A percentile compares a stretch with the other conserved stretches of the same genome.
Conservation (phyloP, 2,329 filamentous ascomycete species). For the Neonectria ditissima region DNA sequence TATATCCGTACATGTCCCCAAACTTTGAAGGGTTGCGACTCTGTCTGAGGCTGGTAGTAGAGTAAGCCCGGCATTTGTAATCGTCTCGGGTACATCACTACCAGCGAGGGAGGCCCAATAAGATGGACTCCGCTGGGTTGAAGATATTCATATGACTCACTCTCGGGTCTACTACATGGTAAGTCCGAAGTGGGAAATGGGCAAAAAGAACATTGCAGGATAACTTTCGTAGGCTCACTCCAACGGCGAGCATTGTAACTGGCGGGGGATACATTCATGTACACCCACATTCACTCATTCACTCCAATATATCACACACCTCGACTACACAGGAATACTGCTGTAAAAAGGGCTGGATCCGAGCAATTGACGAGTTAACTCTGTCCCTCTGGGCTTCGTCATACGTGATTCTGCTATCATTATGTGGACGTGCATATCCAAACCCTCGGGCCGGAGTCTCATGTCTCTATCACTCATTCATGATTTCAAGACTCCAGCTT, state of each 20-base stretch:
- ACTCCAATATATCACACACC: neutral
- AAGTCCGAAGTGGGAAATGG: neutral
- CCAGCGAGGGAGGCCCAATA: neutral
- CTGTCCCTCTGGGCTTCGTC: neutral
- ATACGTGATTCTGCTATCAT: neutral
- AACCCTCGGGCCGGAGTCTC: too few relatives aligned
- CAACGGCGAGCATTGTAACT: neutral
- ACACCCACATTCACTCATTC: neutral
- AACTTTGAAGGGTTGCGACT: too few relatives aligned
- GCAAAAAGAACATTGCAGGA: neutral
- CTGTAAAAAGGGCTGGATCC: too few relatives aligned
- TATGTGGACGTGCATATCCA: neutral
- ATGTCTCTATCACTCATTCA: neutral
- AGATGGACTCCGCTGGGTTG: neutral
- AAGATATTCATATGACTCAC: conserved; percentile 7
- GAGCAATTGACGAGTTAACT: neutral
- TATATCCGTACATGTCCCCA: neutral
- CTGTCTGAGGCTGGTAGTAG: neutral
- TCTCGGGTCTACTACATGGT: neutral
- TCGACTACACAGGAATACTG: neutral
- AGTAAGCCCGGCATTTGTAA: neutral
- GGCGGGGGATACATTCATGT: neutral
- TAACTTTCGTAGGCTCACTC: neutral
- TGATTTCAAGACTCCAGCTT: neutral
- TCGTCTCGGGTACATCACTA: neutral